phyloP scores from a whole-genome alignment of 768 basidiomycete genomes.

The Thelephora ganbajun region DNA sequence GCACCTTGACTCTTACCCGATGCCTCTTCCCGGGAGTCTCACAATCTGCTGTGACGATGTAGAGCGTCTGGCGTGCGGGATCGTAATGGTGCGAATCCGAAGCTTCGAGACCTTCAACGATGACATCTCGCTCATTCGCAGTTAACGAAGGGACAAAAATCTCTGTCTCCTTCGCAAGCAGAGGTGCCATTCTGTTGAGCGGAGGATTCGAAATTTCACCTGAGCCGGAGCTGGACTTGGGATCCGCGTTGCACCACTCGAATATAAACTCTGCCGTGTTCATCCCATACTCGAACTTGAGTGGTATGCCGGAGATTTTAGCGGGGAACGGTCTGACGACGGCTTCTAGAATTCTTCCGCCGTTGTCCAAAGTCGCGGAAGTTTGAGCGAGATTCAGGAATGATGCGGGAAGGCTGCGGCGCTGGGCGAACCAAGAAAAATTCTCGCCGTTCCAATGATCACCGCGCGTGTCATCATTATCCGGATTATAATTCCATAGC shows the following conservation, averaged over 20 bases:
- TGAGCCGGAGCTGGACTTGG: constrained; percentile 3
- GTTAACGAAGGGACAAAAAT: constrained; percentile 63
- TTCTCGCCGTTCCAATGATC: constrained; percentile 96
- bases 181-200: constrained; percentile 20
- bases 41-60: constrained; percentile 32
- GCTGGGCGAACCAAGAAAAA: constrained; percentile 83
- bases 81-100: constrained; percentile 48
- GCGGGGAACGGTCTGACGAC: constrained; percentile 86
- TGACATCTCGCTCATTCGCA: constrained; percentile 38
- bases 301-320: constrained; percentile 78
- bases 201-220: constrained; percentile 23
- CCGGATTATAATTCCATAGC: constrained; percentile 90
- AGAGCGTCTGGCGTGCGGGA: constrained; percentile 58
- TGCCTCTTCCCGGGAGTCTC: constrained; percentile 31
- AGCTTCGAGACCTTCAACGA: constrained; percentile 39
- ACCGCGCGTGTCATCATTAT: constrained; percentile 63
- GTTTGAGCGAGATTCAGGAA: constrained; percentile 45
- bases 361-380: constrained; percentile 66
- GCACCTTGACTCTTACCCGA: constrained; percentile 37
- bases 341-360: constrained; percentile 61
- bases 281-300: constrained; percentile 64
- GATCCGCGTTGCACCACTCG: constrained; percentile 35
- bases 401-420: constrained; percentile 40
- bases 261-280: constrained; percentile 53
- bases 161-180: constrained; percentile 60